phyloP scores from a whole-genome alignment of 192 early-diverging fungal genomes.

The Coemansia sp. region DNA sequence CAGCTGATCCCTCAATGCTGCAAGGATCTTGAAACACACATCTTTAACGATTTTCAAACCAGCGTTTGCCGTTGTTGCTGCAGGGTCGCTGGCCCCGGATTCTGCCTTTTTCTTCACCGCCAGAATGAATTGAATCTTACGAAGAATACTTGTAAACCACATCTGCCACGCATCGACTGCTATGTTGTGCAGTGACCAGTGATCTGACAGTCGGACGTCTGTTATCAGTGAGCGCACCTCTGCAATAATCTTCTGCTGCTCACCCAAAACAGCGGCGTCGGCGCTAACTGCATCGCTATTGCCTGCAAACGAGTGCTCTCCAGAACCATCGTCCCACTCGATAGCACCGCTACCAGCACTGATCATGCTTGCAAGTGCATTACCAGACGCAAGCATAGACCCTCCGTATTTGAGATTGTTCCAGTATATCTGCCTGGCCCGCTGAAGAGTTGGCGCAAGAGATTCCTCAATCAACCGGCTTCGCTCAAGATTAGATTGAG shows the following conservation, averaged over 20 bases:
- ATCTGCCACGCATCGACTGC: slow-evolving; percentile 35
- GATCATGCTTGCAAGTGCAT: slow-evolving; percentile 27
- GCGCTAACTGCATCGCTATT: neutral
- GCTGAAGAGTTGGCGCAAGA: slow-evolving; percentile 9
- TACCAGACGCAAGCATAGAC: slow-evolving; percentile 5
- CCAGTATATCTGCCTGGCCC: slow-evolving; percentile 8
- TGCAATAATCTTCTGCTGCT: slow-evolving; percentile 4
- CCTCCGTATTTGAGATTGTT: neutral
- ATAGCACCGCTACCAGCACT: neutral
- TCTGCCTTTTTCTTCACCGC: neutral
- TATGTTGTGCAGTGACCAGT: slow-evolving; percentile 33
- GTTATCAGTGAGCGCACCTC: slow-evolving; percentile 17
- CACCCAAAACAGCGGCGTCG: neutral
- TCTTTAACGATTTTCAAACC: neutral
- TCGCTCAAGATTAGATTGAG: slow-evolving; percentile 28
- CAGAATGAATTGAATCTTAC: neutral
- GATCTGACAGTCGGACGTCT: slow-evolving; percentile 17
- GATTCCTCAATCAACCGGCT: slow-evolving; percentile 21
- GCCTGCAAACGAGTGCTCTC: neutral
- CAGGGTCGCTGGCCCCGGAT: neutral
- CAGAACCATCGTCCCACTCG: neutral
- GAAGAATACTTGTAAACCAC: slow-evolving; percentile 22
- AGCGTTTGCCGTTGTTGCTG: neutral
- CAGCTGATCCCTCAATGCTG: neutral
- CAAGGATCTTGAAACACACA: neutral